Conservation (phyloP, 192 early-diverging fungal species). For the Cetraspora pellucida region DNA sequence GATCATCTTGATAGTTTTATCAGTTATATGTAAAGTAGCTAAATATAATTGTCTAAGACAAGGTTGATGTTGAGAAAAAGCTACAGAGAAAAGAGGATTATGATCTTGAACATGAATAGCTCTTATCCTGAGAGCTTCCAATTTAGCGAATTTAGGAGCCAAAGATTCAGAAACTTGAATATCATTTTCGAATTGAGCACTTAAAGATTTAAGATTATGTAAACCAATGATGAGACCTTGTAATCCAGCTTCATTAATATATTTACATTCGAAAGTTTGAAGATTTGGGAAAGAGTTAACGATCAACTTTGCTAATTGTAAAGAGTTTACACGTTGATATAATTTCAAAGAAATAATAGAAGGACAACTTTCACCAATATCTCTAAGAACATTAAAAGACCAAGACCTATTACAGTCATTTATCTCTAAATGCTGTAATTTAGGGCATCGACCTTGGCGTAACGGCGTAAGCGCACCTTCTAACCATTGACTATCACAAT, state of each 20-base stretch:
- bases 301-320: not conserved
- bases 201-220: conserved; percentile 3
- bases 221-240: conserved; percentile 5
- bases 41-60: conserved; percentile 8
- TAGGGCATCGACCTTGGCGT: conserved; percentile 5
- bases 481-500: conserved; percentile 17
- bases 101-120: not conserved
- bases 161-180: conserved; percentile 1
- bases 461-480: conserved; percentile 1
- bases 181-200: conserved; percentile 11
- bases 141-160: not conserved
- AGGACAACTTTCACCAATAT: conserved; percentile 1
- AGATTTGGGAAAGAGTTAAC: conserved; percentile 16
- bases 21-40: not conserved
- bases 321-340: not conserved
- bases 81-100: not conserved
- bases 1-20: not conserved
- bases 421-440: conserved; percentile 16
- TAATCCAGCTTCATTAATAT: conserved; percentile 17
- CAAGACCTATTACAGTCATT: conserved; percentile 9
- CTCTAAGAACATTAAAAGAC: not conserved
- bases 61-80: not conserved
- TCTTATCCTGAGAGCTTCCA: conserved; percentile 8
- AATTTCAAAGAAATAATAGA: conserved; percentile 11
- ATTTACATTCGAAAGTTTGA: conserved; percentile 14